A percentile compares a stretch with the other conserved stretches of the same genome.
phyloP scores from a whole-genome alignment of 1,284 basidiomycete species.

The Ustilago esculenta region DNA sequence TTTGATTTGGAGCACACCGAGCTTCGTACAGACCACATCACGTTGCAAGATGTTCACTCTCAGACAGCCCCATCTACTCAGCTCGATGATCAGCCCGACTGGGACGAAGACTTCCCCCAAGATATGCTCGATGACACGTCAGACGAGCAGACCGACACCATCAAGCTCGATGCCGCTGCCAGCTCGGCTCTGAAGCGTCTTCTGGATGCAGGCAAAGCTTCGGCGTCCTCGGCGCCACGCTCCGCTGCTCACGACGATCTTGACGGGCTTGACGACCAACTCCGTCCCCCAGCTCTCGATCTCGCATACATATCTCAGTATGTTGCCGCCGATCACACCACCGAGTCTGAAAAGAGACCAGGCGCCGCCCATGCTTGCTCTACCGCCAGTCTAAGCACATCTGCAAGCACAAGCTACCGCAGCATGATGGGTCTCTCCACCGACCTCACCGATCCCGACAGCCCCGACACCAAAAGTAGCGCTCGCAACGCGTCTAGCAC shows the following conservation, averaged over 20 bases:
- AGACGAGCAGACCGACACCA: slow-evolving; percentile 48
- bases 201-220: slow-evolving; percentile 33
- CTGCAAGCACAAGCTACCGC: slow-evolving; percentile 45
- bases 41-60: slow-evolving; percentile 20
- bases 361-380: slow-evolving; percentile 10
- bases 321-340: slow-evolving; percentile 1
- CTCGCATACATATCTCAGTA: slow-evolving; percentile 13
- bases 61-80: neutral
- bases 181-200: slow-evolving; percentile 37
- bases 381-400: slow-evolving; percentile 38
- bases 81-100: slow-evolving; percentile 15
- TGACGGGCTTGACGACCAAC: slow-evolving; percentile 27
- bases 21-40: slow-evolving; percentile 30
- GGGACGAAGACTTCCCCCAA: slow-evolving; percentile 19
- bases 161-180: slow-evolving; percentile 41
- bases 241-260: slow-evolving; percentile 1
- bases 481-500: slow-evolving; percentile 7
- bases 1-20: slow-evolving; percentile 41
- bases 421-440: slow-evolving; percentile 50
- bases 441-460: slow-evolving; percentile 51
- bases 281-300: slow-evolving; percentile 26
- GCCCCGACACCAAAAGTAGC: slow-evolving; percentile 30
- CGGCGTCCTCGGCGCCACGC: slow-evolving; percentile 2
- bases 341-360: too few relatives aligned
- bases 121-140: slow-evolving; percentile 17